A percentile compares a stretch with the other conserved stretches of the same genome.
Conservation (phyloP, 2,329 filamentous ascomycete genomes). For the Verticillium longisporum region DNA sequence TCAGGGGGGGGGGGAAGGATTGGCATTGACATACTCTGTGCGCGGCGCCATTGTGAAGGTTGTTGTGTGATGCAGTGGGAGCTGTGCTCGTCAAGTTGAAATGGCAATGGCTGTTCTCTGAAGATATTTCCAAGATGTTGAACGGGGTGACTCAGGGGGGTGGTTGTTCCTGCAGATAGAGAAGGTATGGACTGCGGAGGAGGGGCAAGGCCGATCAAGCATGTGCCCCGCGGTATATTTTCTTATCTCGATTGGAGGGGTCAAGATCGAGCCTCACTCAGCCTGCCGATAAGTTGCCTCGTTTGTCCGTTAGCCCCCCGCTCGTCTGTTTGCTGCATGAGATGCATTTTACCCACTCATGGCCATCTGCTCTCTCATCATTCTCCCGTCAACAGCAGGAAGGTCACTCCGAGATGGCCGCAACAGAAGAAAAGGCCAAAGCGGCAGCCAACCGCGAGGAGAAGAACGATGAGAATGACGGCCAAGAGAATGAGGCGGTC, state of each 20-base stretch:
- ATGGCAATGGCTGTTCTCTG: neutral
- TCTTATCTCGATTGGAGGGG: neutral
- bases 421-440: slow-evolving; percentile 2
- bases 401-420: slow-evolving; percentile 8
- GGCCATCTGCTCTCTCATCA: neutral
- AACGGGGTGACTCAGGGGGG: neutral
- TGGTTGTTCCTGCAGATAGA: neutral
- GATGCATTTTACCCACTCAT: neutral
- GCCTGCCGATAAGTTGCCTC: neutral
- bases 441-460: slow-evolving; percentile 1
- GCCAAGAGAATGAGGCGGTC: slow-evolving; percentile 21
- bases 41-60: slow-evolving; percentile 18
- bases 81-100: too few relatives aligned
- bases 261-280: neutral
- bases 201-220: neutral
- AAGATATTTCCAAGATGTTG: neutral
- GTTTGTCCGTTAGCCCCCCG: neutral
- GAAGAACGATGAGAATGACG: slow-evolving; percentile 5
- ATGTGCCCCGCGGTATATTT: neutral
- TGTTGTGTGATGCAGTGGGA: neutral
- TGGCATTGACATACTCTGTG: slow-evolving; percentile 18
- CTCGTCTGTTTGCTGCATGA: neutral
- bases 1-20: neutral
- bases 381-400: slow-evolving; percentile 1
- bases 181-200: neutral